Conservation (phyloP, 208 protist genomes). For the Crithidia bombi region DNA sequence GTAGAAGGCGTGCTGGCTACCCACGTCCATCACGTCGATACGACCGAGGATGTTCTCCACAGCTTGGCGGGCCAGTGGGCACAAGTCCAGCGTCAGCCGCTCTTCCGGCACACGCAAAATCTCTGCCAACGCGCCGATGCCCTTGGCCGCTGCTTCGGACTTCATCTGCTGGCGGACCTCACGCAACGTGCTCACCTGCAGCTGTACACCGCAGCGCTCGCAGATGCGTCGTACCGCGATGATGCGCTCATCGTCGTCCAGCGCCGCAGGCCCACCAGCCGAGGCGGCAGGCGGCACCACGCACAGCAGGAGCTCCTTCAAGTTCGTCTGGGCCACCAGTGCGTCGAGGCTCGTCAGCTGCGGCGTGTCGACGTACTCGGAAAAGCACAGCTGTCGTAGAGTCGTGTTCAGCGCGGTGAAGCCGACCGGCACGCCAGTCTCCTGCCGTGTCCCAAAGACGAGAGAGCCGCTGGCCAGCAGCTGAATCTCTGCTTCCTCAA, state of each 20-base stretch:
- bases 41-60: constrained; percentile 65
- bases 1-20: constrained; percentile 81
- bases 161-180: constrained; percentile 42
- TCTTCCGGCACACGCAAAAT: constrained; percentile 90
- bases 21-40: constrained; percentile 72
- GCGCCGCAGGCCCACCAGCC: not conserved
- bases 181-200: constrained; percentile 39
- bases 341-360: constrained; percentile 82
- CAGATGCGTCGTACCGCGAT: constrained; percentile 75
- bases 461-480: constrained; percentile 71
- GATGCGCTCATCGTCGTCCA: constrained; percentile 53
- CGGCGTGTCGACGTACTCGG: constrained; percentile 80
- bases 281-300: constrained; percentile 2
- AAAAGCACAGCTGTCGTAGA: constrained; percentile 71
- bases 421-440: constrained; percentile 53
- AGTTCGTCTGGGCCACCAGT: constrained; percentile 78
- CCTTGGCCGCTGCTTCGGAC: constrained; percentile 11
- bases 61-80: constrained; percentile 56
- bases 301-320: constrained; percentile 80
- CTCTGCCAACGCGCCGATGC: constrained; percentile 53
- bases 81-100: constrained; percentile 45
- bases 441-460: constrained; percentile 40
- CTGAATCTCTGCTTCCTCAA: constrained; percentile 89
- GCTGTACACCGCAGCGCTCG: constrained; percentile 71
- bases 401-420: constrained; percentile 88